Percentiles rank a stretch among this genome's conserved stretches.
Conservation (phyloP, 305 asterid genomes). For the Rubia balearica region DNA sequence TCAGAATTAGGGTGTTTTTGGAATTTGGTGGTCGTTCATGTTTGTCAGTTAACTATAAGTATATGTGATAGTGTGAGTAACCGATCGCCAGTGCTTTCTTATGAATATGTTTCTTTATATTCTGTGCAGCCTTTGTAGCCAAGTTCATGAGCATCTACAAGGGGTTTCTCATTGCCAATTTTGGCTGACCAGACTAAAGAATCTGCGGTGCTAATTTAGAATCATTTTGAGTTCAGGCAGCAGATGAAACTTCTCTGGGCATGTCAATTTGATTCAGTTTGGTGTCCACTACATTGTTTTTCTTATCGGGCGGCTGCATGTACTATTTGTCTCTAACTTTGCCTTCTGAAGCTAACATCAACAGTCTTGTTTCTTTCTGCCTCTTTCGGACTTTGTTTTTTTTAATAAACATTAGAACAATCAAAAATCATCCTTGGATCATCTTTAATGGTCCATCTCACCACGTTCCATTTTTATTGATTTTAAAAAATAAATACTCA, state of each 20-base stretch:
- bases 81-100: background rate
- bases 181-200: constrained; percentile 34
- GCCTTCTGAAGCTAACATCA: background rate
- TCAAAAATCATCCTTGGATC: too few species aligned
- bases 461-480: too few species aligned
- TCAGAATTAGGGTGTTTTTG: background rate
- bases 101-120: background rate
- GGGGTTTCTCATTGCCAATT: constrained; percentile 82
- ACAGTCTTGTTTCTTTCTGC: too few species aligned
- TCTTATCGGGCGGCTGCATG: background rate
- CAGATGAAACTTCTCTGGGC: background rate
- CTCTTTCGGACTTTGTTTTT: too few species aligned
- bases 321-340: background rate
- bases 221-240: background rate
- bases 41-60: background rate
- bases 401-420: too few species aligned
- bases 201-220: background rate
- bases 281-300: background rate
- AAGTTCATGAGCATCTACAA: constrained; percentile 97
- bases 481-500: too few species aligned
- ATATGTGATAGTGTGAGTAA: background rate
- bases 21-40: background rate
- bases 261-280: background rate
- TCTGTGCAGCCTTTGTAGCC: constrained; percentile 82
- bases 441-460: too few species aligned